phyloP scores from a whole-genome alignment of 345 rosid genomes.

The Populus alba region DNA sequence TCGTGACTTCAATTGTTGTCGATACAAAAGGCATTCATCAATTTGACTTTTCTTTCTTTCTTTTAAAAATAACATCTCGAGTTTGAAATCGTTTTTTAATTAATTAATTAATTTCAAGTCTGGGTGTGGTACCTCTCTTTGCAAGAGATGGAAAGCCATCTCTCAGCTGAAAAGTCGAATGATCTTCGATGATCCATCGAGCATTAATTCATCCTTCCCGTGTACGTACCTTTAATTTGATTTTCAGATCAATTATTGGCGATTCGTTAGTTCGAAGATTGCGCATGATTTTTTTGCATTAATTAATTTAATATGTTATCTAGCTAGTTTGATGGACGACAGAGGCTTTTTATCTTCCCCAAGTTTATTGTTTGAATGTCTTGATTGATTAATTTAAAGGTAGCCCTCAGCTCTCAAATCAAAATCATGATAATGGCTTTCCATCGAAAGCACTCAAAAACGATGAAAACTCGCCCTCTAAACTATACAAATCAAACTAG shows the following conservation, averaged over 20 bases:
- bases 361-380: background rate
- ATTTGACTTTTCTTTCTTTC: too few relatives aligned
- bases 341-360: background rate
- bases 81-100: too few relatives aligned
- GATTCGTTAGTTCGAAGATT: background rate
- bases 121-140: too few relatives aligned
- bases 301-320: background rate
- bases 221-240: background rate
- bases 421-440: background rate
- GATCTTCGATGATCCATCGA: too few relatives aligned
- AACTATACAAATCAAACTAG: background rate
- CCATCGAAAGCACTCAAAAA: background rate
- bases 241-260: slow-evolving; percentile 1
- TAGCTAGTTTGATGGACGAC: background rate
- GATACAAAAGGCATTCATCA: too few relatives aligned
- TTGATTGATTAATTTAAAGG: background rate
- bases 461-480: background rate
- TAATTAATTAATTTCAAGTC: too few relatives aligned
- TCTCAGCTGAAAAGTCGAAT: too few relatives aligned
- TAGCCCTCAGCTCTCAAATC: background rate
- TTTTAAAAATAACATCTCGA: too few relatives aligned
- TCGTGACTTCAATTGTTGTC: background rate
- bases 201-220: too few relatives aligned
- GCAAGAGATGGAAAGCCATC: too few relatives aligned
- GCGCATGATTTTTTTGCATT: background rate